These are phyloP conservation scores for Colletotrichum sublineola DNA, from an alignment of 2,329 filamentous ascomycete genomes.

Conservation along the genomic window DNA sequence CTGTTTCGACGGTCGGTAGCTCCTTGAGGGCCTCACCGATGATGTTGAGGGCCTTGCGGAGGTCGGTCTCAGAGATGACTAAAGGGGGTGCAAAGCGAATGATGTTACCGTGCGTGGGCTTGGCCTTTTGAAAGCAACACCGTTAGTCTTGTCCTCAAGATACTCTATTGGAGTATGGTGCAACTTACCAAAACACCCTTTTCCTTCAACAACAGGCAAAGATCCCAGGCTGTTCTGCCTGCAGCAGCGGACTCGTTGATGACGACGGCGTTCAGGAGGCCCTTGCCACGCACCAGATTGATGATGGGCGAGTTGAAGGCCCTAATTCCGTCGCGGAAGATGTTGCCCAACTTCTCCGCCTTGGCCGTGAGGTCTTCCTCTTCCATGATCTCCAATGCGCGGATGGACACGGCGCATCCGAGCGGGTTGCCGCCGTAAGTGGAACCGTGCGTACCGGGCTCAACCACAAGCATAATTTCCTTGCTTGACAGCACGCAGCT, in stretches of 20 bases:
- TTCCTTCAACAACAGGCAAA: slow-evolving; percentile 94
- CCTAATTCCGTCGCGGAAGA: slow-evolving; percentile 84
- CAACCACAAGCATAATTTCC: slow-evolving; percentile 95
- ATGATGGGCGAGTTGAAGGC: slow-evolving; percentile 86
- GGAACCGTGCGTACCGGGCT: slow-evolving; percentile 96
- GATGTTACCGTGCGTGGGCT: slow-evolving; percentile 98
- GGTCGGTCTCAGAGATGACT: slow-evolving; percentile 91
- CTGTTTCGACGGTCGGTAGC: slow-evolving; percentile 72
- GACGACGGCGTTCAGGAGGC: slow-evolving; percentile 93
- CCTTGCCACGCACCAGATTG: slow-evolving; percentile 88
- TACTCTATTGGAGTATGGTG: not conserved
- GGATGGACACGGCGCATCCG: slow-evolving; percentile 94
- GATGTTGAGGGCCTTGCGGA: slow-evolving; percentile 81
- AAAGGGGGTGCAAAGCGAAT: slow-evolving; percentile 97
- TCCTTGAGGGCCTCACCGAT: slow-evolving; percentile 87
- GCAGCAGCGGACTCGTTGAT: slow-evolving; percentile 91
- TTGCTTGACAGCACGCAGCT: slow-evolving; percentile 89
- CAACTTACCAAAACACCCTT: slow-evolving; percentile 89
- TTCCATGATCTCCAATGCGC: slow-evolving; percentile 91
- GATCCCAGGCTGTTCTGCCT: slow-evolving; percentile 93
- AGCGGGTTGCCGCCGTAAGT: slow-evolving; percentile 99
- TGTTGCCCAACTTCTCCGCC: slow-evolving; percentile 82
- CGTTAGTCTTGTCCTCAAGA: slow-evolving; percentile 38
- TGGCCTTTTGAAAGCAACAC: slow-evolving; percentile 73
- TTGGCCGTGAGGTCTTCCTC: slow-evolving; percentile 87